Conservation (phyloP, 208 protist species). For the Borovskyia barvae region DNA sequence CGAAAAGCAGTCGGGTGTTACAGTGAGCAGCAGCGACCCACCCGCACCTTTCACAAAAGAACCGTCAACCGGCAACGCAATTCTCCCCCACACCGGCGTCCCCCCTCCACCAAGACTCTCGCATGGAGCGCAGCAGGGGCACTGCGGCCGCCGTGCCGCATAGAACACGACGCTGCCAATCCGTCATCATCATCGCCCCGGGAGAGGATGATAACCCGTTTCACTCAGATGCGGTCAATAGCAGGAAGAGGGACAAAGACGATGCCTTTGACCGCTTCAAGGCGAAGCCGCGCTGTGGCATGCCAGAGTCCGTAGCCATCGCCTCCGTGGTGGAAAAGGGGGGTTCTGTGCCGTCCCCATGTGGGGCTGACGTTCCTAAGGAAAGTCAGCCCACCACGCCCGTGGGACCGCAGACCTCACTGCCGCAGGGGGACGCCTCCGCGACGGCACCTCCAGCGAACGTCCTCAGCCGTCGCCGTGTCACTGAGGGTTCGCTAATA, state of each 20-base stretch:
- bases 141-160: not conserved
- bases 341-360: too few species aligned
- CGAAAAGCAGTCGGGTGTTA: too few species aligned
- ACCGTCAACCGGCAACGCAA: not conserved
- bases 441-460: too few species aligned
- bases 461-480: too few species aligned
- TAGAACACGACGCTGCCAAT: constrained; percentile 3
- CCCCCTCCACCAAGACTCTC: not conserved
- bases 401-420: too few species aligned
- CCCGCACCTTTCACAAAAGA: not conserved
- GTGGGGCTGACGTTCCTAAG: too few species aligned
- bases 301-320: too few species aligned
- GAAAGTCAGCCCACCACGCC: too few species aligned
- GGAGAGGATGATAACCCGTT: constrained; percentile 8
- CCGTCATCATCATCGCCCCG: constrained; percentile 17
- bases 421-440: too few species aligned
- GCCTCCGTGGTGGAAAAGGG: too few species aligned
- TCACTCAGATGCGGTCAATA: not conserved
- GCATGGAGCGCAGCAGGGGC: constrained; percentile 6
- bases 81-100: not conserved
- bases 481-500: too few species aligned
- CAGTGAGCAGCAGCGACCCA: not conserved
- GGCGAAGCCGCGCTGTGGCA: constrained; percentile 17
- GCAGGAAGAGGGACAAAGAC: not conserved
- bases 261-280: constrained; percentile 25